Percentiles rank a stretch among this genome's conserved stretches.
These are phyloP conservation scores for Chlorella ohadii DNA, from an alignment of 139 green algal genomes.

Conservation along the genomic window DNA sequence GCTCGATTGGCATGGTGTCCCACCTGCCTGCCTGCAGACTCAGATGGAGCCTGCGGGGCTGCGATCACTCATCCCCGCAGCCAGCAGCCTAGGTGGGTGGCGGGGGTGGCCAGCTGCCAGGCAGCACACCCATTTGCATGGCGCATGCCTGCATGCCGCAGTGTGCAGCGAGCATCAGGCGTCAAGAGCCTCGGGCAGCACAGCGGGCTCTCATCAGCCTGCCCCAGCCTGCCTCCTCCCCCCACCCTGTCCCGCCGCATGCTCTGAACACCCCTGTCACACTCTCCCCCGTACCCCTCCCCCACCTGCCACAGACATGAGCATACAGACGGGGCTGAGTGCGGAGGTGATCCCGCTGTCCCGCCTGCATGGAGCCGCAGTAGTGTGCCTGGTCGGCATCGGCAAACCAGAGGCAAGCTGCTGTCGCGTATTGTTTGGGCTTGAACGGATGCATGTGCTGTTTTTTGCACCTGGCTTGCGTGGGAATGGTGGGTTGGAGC, in stretches of 20 bases:
- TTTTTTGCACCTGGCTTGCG: no score
- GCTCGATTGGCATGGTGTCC: no score
- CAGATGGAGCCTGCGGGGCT: slow-evolving; percentile 32
- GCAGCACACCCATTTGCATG: neutral
- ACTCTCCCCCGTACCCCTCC: no score
- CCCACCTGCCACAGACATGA: slow-evolving; percentile 26
- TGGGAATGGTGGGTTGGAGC: no score
- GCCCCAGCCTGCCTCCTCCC: no score
- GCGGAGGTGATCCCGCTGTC: slow-evolving; percentile 1
- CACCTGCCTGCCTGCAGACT: neutral
- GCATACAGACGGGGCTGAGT: slow-evolving; percentile 14
- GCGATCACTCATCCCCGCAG: slow-evolving; percentile 25
- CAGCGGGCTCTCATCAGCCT: no score
- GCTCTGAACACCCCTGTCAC: no score
- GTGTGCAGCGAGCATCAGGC: no score
- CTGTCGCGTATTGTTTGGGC: no score
- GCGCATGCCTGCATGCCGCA: neutral
- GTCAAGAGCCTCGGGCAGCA: no score
- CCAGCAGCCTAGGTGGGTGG: slow-evolving; percentile 24
- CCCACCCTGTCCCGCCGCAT: no score
- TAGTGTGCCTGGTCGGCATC: slow-evolving; percentile 47
- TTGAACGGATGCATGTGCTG: no score
- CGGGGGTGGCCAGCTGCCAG: neutral
- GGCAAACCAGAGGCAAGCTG: slow-evolving; percentile 31
- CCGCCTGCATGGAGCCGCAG: slow-evolving; percentile 26